These are phyloP conservation scores for Didymella keratinophila DNA, from an alignment of 2,329 filamentous ascomycete genomes.

Conservation along the genomic window DNA sequence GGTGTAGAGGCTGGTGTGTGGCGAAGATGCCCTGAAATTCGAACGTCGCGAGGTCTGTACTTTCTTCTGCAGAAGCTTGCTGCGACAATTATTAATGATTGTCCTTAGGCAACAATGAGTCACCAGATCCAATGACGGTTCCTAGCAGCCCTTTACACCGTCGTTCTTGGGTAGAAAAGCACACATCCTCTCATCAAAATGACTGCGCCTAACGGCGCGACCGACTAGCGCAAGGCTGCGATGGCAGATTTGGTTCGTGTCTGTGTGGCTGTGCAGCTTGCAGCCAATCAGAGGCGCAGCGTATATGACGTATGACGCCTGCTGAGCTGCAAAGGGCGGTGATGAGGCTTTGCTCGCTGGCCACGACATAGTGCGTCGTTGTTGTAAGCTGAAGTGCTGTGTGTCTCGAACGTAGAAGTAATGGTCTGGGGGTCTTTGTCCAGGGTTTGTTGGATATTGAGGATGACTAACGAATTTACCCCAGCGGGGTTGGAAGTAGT, in stretches of 20 bases:
- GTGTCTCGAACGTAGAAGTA: background rate
- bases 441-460: background rate
- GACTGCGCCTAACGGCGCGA: conserved; percentile 1
- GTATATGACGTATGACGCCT: background rate
- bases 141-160: conserved; percentile 4
- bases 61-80: background rate
- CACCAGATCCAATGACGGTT: background rate
- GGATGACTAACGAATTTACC: background rate
- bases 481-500: background rate
- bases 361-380: background rate
- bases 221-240: conserved; percentile 14
- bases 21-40: background rate
- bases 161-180: background rate
- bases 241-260: background rate
- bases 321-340: conserved; percentile 5
- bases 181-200: background rate
- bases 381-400: background rate
- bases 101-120: conserved; percentile 1
- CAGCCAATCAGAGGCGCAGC: background rate
- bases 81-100: background rate
- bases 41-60: background rate
- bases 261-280: conserved; percentile 5
- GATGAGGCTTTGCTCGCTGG: background rate
- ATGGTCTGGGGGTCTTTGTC: background rate
- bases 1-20: background rate